phyloP scores from a whole-genome alignment of 148 eudicot species.

The Cornus florida region DNA sequence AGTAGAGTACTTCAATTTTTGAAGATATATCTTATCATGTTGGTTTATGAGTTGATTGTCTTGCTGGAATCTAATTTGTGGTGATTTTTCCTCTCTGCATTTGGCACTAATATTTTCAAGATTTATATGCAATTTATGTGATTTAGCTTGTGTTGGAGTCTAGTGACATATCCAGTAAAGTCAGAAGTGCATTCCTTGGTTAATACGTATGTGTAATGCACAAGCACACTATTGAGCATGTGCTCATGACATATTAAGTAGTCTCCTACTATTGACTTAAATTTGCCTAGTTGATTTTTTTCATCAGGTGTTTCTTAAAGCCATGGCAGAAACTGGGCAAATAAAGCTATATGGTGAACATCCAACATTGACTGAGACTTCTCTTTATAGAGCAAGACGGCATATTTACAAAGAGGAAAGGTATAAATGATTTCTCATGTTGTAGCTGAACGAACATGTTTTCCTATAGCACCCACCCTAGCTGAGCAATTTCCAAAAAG shows the following conservation, averaged over 20 bases:
- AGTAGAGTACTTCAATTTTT: too few species aligned
- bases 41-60: background rate
- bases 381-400: slow-evolving; percentile 93
- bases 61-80: background rate
- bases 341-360: slow-evolving; percentile 88
- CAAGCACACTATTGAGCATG: background rate
- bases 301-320: slow-evolving; percentile 89
- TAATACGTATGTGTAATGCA: background rate
- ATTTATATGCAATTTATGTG: background rate
- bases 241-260: background rate
- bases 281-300: background rate
- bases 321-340: slow-evolving; percentile 99
- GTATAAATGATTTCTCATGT: slow-evolving; percentile 28
- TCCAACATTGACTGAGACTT: slow-evolving; percentile 84
- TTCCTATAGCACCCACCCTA: background rate
- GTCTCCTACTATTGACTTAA: background rate
- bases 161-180: background rate
- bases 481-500: background rate
- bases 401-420: slow-evolving; percentile 95
- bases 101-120: background rate
- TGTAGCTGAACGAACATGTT: background rate
- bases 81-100: background rate
- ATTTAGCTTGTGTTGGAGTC: background rate
- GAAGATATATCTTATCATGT: background rate
- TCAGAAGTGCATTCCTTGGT: background rate